Base-by-base conservation (phyloP, 2,329 filamentous ascomycete species). In the Dactylellina haptotyla region DNA sequence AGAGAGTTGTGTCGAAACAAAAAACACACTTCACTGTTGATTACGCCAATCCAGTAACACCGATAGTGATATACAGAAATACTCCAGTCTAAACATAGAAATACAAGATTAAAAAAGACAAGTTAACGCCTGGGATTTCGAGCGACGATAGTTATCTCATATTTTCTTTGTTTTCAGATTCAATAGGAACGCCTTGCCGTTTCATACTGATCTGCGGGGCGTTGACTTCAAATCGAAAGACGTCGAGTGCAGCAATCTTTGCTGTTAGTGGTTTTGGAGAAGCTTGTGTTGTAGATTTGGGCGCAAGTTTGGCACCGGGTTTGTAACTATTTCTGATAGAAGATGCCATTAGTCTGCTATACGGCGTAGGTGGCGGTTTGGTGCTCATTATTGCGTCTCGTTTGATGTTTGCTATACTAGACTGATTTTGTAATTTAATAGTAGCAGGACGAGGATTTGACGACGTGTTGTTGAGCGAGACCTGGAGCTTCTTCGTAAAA, bases 141-240 rank as follows among this genome's bases (percentile, higher is more conserved):
- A 10, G 4, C 16, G 28, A 20, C 14, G 26, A 20, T 18, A 9
- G 4, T 46, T 26, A 57, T 28, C 39, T 18, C 14, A 45, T 48
- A 39, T 73, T 73, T 45, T 73, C 69, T 56, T 73, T 73, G 39
- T 66, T 30, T 25, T 48, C 23, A 26, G 26, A n/a, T 18, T 34
- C 3, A 12, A 8, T 16, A 39, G 12, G 30, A n/a, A 6, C 18
- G n/a, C 10, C n/a, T 12, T 16, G 16, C 1, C 18, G 32, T 34
- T 54, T 64, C 4, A 32, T 28, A 16, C 28, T 26, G 1, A 28
- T n/a, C 16, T n/a, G 23, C n/a, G 28, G 12, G 1, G 14, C 20
- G 3, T 26, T 8, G 26, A 46, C 10, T 62, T 43, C 20, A 23
- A 73, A 66, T 18, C 54, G 69, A 45, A 73, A 66, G 3, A 14